Evolutionary conservation across 352 stramenopile genomes (phyloP).

Genomic region (Phytophthora sp.): DNA sequence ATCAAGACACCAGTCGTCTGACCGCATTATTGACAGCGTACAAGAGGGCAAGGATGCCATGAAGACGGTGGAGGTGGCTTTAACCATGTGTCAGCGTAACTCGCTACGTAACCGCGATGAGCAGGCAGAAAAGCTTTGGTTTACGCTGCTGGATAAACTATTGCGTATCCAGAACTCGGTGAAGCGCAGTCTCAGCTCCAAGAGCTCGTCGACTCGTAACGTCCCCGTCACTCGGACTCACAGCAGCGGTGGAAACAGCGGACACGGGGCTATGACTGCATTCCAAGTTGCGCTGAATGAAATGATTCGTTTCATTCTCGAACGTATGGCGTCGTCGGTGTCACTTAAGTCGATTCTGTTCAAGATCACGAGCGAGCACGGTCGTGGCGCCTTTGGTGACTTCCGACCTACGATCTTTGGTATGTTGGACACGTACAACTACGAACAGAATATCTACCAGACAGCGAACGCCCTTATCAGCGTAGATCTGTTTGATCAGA

Average conservation of each 20-base stretch:
- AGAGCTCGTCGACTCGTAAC: conserved; percentile 64
- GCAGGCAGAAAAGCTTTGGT: conserved; percentile 95
- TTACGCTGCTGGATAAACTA: conserved; percentile 94
- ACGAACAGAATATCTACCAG: conserved; percentile 91
- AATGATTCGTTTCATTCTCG: conserved; percentile 93
- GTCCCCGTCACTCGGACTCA: conserved; percentile 40
- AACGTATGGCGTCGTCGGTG: conserved; percentile 94
- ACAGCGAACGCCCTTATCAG: conserved; percentile 86
- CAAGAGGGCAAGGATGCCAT: conserved; percentile 81
- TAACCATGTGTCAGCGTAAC: conserved; percentile 95
- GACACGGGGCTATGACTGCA: conserved; percentile 77
- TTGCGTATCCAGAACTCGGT: conserved; percentile 93
- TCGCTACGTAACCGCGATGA: conserved; percentile 83
- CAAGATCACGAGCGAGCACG: conserved; percentile 96
- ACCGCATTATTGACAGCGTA: conserved; percentile 87
- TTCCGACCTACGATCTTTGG: conserved; percentile 94
- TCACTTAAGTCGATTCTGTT: conserved; percentile 93
- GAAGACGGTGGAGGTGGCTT: conserved; percentile 89
- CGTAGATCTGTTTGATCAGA: conserved; percentile 84
- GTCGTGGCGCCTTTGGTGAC: conserved; percentile 92
- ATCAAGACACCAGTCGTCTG: conserved; percentile 60
- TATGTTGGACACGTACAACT: conserved; percentile 94
- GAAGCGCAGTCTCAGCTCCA: conserved; percentile 86
- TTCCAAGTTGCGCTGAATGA: conserved; percentile 92
- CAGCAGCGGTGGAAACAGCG: conserved; percentile 57